These are phyloP conservation scores for Cardamine resedifolia DNA, from an alignment of 345 rosid species.

Conservation along the genomic window DNA sequence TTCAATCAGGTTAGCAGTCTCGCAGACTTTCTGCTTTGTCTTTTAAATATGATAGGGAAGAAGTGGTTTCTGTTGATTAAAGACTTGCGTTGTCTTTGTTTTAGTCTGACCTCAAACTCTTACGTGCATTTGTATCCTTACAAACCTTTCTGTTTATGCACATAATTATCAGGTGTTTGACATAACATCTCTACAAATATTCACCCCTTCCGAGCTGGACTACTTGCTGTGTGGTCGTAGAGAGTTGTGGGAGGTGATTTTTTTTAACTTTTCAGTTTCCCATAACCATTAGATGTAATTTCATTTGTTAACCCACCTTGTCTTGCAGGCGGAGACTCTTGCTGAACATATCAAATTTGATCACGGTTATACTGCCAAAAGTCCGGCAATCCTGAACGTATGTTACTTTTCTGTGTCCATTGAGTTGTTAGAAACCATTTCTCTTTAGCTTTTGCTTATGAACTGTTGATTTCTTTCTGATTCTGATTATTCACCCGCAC, in stretches of 20 bases:
- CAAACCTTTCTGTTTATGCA: not conserved
- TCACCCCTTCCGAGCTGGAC: conserved; percentile 84
- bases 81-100: not conserved
- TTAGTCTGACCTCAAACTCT: not conserved
- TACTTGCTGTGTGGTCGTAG: conserved; percentile 95
- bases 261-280: not conserved
- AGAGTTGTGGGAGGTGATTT: conserved; percentile 93
- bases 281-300: not conserved
- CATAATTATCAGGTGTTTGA: conserved; percentile 76
- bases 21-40: not conserved
- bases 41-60: not conserved
- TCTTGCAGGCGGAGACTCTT: conserved; percentile 77
- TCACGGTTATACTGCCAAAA: conserved; percentile 96
- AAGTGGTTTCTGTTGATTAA: not conserved
- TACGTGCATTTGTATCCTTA: not conserved
- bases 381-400: conserved; percentile 87
- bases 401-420: conserved; percentile 18
- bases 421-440: not conserved
- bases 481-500: not conserved
- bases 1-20: conserved; percentile 76
- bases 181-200: conserved; percentile 84
- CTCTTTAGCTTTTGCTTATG: not conserved
- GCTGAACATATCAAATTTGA: conserved; percentile 94
- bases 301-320: not conserved
- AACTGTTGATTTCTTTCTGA: conserved; percentile 11